phyloP scores from a whole-genome alignment of 352 stramenopile genomes.

The Blastocystis sp. region DNA sequence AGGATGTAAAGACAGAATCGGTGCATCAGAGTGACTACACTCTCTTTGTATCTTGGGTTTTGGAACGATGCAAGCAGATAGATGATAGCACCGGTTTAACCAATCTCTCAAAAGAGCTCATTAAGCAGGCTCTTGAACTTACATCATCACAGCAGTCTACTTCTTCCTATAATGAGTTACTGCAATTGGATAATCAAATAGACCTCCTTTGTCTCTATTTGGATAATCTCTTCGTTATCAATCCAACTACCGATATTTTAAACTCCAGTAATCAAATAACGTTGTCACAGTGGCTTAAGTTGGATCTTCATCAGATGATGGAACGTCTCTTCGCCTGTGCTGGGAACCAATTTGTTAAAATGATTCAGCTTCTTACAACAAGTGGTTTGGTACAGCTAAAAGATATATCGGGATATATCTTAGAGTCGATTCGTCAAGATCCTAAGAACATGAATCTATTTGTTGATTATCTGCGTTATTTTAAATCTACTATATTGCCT shows the following conservation, averaged over 20 bases:
- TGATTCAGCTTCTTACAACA: neutral
- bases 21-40: neutral
- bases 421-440: neutral
- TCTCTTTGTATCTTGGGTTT: neutral
- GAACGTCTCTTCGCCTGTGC: neutral
- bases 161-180: neutral
- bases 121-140: neutral
- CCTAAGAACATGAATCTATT: neutral
- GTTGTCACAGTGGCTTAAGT: neutral
- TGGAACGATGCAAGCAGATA: neutral
- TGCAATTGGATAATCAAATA: neutral
- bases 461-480: neutral
- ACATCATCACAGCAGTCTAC: neutral
- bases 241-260: neutral
- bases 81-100: neutral
- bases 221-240: neutral
- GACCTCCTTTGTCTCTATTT: neutral
- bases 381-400: neutral
- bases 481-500: neutral
- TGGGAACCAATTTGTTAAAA: neutral
- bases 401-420: neutral
- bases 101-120: neutral
- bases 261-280: neutral
- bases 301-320: neutral
- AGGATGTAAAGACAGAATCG: neutral